Percentiles rank a stretch among this genome's conserved stretches.
Evolutionary conservation across 129 eudicot genomes (phyloP).

Genomic region (Arctium lappa): DNA sequence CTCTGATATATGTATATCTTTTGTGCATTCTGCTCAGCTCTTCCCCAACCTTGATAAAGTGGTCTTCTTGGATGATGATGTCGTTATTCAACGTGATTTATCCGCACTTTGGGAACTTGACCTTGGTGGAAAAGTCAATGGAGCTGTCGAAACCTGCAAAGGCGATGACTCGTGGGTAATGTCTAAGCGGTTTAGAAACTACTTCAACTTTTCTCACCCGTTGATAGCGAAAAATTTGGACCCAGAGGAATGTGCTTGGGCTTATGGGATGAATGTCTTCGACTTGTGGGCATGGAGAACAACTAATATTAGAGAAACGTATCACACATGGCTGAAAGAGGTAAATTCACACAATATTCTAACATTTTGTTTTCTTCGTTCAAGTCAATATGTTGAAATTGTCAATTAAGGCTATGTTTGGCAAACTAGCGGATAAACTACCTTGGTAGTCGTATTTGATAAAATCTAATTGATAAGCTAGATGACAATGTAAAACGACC

Average conservation of each 20-base stretch:
- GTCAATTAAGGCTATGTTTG: background rate
- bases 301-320: slow-evolving; percentile 71
- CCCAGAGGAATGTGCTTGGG: slow-evolving; percentile 99
- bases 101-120: slow-evolving; percentile 91
- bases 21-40: slow-evolving; percentile 52
- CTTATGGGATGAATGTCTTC: slow-evolving; percentile 96
- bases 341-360: slow-evolving; percentile 25
- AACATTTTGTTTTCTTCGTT: background rate
- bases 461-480: background rate
- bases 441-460: too few species aligned
- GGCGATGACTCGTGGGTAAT: slow-evolving; percentile 96
- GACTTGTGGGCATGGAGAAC: slow-evolving; percentile 88
- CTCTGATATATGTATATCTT: background rate
- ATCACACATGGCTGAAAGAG: slow-evolving; percentile 97
- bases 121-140: slow-evolving; percentile 92
- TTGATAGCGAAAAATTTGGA: slow-evolving; percentile 65
- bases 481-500: too few species aligned
- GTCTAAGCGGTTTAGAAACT: slow-evolving; percentile 84
- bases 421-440: too few species aligned
- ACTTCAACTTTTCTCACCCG: slow-evolving; percentile 96
- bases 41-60: slow-evolving; percentile 92
- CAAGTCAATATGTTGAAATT: background rate
- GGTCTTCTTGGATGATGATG: slow-evolving; percentile 94
- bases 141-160: slow-evolving; percentile 97
- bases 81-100: slow-evolving; percentile 88